Evolutionary conservation across 228 moss, liverwort and hornwort species (phyloP).

Genomic region (Sphagnum magellanicum): DNA sequence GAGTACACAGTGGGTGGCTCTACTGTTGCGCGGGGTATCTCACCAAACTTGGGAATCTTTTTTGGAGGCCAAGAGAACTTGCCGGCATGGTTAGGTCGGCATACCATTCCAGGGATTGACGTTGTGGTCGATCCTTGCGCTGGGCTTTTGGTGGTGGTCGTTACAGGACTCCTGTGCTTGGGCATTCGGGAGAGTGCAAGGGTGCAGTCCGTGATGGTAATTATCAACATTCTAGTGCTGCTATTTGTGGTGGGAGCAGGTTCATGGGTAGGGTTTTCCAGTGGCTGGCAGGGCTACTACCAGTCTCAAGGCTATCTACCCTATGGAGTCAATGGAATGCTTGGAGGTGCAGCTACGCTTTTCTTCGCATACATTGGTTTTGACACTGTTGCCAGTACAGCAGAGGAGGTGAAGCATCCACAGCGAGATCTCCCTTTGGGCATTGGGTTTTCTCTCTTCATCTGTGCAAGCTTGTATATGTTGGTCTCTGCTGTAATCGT

Average conservation of each 20-base stretch:
- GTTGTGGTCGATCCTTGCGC: slow-evolving; percentile 77
- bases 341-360: slow-evolving; percentile 94
- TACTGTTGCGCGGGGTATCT: slow-evolving; percentile 90
- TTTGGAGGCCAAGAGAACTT: slow-evolving; percentile 72
- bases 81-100: slow-evolving; percentile 51
- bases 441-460: slow-evolving; percentile 69
- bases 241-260: slow-evolving; percentile 77
- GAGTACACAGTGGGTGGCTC: slow-evolving; percentile 94
- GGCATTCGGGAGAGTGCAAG: slow-evolving; percentile 78
- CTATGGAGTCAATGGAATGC: slow-evolving; percentile 76
- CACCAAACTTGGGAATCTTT: slow-evolving; percentile 86
- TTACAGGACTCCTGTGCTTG: slow-evolving; percentile 61
- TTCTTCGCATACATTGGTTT: slow-evolving; percentile 97
- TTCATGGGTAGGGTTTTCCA: slow-evolving; percentile 60
- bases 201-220: slow-evolving; percentile 77
- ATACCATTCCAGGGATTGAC: slow-evolving; percentile 31
- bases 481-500: slow-evolving; percentile 86
- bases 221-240: slow-evolving; percentile 70
- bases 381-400: slow-evolving; percentile 97
- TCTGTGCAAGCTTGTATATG: slow-evolving; percentile 83
- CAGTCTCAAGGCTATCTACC: slow-evolving; percentile 85
- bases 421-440: slow-evolving; percentile 85
- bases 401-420: slow-evolving; percentile 97
- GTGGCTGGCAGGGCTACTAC: slow-evolving; percentile 88
- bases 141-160: slow-evolving; percentile 50